phyloP scores from a whole-genome alignment of 169 alveolate species.

The Eimeria maxima region DNA sequence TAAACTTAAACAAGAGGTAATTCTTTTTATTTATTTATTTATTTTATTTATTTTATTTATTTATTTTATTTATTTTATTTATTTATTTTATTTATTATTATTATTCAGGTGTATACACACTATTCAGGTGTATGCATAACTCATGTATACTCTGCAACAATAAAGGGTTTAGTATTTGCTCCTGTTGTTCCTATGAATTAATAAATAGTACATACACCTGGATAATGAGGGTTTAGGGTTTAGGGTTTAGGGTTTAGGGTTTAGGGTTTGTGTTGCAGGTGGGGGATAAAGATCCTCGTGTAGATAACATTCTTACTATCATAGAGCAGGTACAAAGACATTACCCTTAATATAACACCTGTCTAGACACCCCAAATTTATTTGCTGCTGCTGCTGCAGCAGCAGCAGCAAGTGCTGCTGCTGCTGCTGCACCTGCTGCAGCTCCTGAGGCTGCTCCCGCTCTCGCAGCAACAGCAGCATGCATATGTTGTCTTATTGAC shows the following conservation, averaged over 20 bases:
- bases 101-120: no score
- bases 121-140: background rate
- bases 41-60: no score
- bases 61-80: no score
- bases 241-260: constrained; percentile 12
- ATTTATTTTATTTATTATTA: background rate
- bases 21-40: no score
- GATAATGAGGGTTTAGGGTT: background rate
- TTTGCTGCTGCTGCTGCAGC: no score
- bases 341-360: background rate
- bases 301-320: background rate
- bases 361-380: no score
- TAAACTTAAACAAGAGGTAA: constrained; percentile 23
- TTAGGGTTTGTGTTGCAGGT: background rate
- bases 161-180: background rate
- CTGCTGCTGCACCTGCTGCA: no score
- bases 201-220: background rate
- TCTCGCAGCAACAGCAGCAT: no score
- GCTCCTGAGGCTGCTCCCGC: no score
- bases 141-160: no score
- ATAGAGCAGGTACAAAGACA: background rate
- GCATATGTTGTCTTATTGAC: no score
- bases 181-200: background rate
- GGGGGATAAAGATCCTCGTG: background rate
- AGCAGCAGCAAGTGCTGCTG: no score